Evolutionary conservation across 495 filamentous ascomycete species (phyloP), one percentile per base, ranked within the genome.

Genomic region (Pyrenula massariospora): DNA sequence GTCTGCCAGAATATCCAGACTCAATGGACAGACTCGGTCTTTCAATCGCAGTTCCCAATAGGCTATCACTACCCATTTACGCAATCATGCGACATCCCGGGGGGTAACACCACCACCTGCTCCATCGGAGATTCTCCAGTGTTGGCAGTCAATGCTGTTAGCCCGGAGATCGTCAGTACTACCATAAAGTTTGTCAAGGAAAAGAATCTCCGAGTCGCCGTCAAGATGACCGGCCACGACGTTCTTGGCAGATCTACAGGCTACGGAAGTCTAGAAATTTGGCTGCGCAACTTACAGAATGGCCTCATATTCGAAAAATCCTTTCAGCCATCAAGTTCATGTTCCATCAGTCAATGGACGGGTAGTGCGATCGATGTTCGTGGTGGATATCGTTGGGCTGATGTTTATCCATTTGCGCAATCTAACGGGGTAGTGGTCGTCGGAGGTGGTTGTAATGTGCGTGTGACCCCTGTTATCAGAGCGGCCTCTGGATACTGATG

Each of bases 221-320:
- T 82, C 36, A 77, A 75, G 25, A 79, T 77, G 59, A 80, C 77
- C 0, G 78, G 78, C 8, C 78, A 81, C 55, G 79, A 79, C 56
- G 73, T 60, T 42, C 36, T 57, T 3, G 49, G 59, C 31, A 68
- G 69, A 57, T 70, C 67, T 0, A 58, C 59, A 12, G 71, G 70
- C 22, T 69, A 68, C 25, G 71, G 70, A 22, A 65, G 64, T 19
- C 57, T 75, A 12, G 58, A 64, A 48, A 59, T 76, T 22, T 75
- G 71, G 71, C 66, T 69, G n/a, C 67, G 61, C 52, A 62, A 71
- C 48, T 54, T 74, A 8, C 31, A 60, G 20, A 63, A 57, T 20
- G 70, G 68, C 19, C 59, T 73, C 22, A 55, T 5, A 0, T 63
- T 65, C 49, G 63, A 73, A 10, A 31, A 67, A 8, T 54, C 21